Percentiles rank a stretch among this genome's conserved stretches.
Conservation (phyloP, 305 asterid species). For the Solanum chacoense region DNA sequence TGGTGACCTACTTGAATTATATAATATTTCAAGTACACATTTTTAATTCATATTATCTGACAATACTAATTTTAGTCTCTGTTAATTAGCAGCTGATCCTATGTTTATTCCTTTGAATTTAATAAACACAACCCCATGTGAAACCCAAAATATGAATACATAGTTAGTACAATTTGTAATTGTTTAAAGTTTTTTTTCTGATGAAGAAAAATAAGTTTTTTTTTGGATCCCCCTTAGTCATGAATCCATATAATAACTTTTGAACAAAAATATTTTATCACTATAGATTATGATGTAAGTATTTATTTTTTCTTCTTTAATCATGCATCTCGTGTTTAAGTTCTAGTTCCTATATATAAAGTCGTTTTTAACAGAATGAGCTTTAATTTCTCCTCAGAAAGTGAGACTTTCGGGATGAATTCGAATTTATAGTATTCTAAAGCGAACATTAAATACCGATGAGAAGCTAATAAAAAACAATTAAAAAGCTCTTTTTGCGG, state of each 20-base stretch:
- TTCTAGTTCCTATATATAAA: neutral
- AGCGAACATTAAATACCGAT: neutral
- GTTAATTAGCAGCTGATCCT: conserved; percentile 14
- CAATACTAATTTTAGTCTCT: conserved; percentile 2
- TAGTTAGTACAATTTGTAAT: neutral
- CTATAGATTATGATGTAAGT: neutral
- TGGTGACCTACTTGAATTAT: neutral
- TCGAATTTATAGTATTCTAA: neutral
- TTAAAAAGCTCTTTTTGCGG: neutral
- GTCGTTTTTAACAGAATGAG: neutral
- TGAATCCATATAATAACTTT: neutral
- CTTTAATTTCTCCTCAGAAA: neutral
- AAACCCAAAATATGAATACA: neutral
- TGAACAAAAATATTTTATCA: neutral
- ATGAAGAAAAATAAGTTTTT: neutral
- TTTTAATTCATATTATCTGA: neutral
- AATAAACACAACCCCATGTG: neutral
- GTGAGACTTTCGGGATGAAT: neutral
- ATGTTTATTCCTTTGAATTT: conserved; percentile 8
- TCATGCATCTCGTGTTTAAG: neutral
- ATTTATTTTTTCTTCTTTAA: neutral
- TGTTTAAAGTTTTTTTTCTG: neutral
- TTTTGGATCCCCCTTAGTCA: neutral
- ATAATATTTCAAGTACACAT: neutral
- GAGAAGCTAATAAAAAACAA: neutral